Evolutionary conservation across 805 yeast species (phyloP).

Genomic region (Saccharomyces jurei): DNA sequence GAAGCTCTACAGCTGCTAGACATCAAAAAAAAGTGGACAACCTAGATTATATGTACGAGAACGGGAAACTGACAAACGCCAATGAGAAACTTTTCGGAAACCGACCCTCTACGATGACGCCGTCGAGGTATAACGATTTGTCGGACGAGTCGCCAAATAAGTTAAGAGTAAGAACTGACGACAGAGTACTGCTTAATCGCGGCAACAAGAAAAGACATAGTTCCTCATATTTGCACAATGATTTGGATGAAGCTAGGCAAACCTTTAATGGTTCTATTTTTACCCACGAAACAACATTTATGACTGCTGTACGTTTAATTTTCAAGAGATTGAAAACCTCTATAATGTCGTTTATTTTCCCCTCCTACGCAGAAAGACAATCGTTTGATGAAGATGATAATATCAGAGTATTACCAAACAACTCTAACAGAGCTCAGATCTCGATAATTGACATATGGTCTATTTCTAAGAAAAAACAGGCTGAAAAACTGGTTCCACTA

Average conservation of each 20-base stretch:
- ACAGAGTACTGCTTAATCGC: background rate
- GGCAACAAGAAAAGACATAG: background rate
- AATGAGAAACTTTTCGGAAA: conserved; percentile 31
- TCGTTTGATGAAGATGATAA: background rate
- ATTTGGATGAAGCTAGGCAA: background rate
- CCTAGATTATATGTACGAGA: background rate
- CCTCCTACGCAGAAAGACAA: conserved; percentile 1
- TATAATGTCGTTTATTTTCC: background rate
- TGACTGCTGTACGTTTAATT: background rate
- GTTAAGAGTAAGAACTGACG: background rate
- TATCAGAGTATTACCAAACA: background rate
- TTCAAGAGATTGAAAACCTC: background rate
- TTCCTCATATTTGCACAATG: background rate
- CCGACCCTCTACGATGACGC: conserved; percentile 16
- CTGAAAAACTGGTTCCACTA: conserved; percentile 52
- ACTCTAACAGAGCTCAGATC: conserved; percentile 1
- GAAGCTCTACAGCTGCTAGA: conserved; percentile 4
- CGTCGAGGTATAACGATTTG: background rate
- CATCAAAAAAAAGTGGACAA: background rate
- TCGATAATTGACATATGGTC: conserved; percentile 25
- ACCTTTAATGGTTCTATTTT: background rate
- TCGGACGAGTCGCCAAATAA: background rate
- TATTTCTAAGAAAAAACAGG: conserved; percentile 38
- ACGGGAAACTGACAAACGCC: background rate
- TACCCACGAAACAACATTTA: background rate